Percentiles rank a stretch among this genome's conserved stretches.
These are phyloP conservation scores for Saccharomyces hybrid DNA, from an alignment of 1,139 yeast species.

Conservation along the genomic window DNA sequence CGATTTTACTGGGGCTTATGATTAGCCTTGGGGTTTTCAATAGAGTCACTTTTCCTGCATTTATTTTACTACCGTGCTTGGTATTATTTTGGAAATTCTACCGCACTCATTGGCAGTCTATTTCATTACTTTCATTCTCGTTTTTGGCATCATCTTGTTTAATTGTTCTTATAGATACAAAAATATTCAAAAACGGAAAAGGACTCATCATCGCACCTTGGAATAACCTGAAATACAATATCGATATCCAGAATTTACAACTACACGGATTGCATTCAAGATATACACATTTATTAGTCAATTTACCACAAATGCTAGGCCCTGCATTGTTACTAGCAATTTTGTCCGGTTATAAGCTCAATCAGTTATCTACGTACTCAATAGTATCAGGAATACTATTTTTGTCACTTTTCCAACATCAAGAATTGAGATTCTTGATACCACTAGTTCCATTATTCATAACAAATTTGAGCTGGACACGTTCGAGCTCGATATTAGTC, in stretches of 20 bases:
- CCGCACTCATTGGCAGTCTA: slow-evolving; percentile 15
- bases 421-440: slow-evolving; percentile 75
- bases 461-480: slow-evolving; percentile 26
- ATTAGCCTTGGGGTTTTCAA: slow-evolving; percentile 70
- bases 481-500: not conserved
- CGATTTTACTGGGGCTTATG: slow-evolving; percentile 44
- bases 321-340: slow-evolving; percentile 50
- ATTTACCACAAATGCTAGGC: slow-evolving; percentile 75
- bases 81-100: slow-evolving; percentile 35
- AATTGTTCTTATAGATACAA: slow-evolving; percentile 52
- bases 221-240: slow-evolving; percentile 70
- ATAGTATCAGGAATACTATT: slow-evolving; percentile 54
- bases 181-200: slow-evolving; percentile 16
- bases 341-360: slow-evolving; percentile 7
- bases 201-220: slow-evolving; percentile 57
- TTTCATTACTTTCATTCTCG: slow-evolving; percentile 32
- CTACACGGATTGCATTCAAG: slow-evolving; percentile 79
- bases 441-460: slow-evolving; percentile 71
- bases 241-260: slow-evolving; percentile 50
- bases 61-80: slow-evolving; percentile 56
- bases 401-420: slow-evolving; percentile 81
- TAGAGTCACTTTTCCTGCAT: slow-evolving; percentile 75
- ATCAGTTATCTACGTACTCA: slow-evolving; percentile 46
- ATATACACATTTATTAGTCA: slow-evolving; percentile 65
- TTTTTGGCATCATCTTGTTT: slow-evolving; percentile 30